A percentile compares a stretch with the other conserved stretches of the same genome.
These are phyloP conservation scores for Grammothele lineata DNA, from an alignment of 768 basidiomycete species.

Conservation along the genomic window DNA sequence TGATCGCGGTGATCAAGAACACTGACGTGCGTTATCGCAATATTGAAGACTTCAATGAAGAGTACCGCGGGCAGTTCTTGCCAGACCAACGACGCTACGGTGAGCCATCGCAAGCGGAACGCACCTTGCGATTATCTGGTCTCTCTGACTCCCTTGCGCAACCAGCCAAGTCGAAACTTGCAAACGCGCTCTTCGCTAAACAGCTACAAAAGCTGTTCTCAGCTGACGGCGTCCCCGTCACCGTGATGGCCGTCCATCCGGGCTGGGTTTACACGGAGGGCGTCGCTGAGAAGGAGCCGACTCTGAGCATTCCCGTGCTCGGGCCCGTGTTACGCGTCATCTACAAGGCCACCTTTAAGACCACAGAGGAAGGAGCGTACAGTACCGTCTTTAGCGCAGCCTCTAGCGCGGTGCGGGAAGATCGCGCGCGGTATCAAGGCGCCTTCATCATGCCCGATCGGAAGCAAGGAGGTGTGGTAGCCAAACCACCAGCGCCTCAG, in stretches of 20 bases:
- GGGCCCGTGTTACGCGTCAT: constrained; percentile 2
- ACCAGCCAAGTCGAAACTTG: constrained; percentile 52
- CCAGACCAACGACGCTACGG: background rate
- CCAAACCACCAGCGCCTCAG: constrained; percentile 9
- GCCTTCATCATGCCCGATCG: constrained; percentile 31
- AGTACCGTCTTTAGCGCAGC: constrained; percentile 38
- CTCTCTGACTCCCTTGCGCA: background rate
- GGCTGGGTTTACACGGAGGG: constrained; percentile 15
- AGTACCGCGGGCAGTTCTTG: constrained; percentile 16
- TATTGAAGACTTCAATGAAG: constrained; percentile 26
- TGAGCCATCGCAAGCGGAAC: no score
- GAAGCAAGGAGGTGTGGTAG: constrained; percentile 23
- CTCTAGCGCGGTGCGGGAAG: constrained; percentile 28
- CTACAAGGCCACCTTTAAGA: constrained; percentile 25
- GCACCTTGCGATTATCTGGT: constrained; percentile 20
- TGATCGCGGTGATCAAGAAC: constrained; percentile 5
- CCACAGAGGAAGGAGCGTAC: constrained; percentile 32
- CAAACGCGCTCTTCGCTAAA: constrained; percentile 43
- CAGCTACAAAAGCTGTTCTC: constrained; percentile 47
- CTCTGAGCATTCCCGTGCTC: constrained; percentile 35
- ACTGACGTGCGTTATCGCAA: constrained; percentile 15
- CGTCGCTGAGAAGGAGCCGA: constrained; percentile 23
- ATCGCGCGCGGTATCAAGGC: constrained; percentile 32
- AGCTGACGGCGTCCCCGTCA: constrained; percentile 30
- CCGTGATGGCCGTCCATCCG: constrained; percentile 31